These are phyloP conservation scores for Epicoccum sorghinum DNA, from an alignment of 2,329 filamentous ascomycete species.

Conservation along the genomic window DNA sequence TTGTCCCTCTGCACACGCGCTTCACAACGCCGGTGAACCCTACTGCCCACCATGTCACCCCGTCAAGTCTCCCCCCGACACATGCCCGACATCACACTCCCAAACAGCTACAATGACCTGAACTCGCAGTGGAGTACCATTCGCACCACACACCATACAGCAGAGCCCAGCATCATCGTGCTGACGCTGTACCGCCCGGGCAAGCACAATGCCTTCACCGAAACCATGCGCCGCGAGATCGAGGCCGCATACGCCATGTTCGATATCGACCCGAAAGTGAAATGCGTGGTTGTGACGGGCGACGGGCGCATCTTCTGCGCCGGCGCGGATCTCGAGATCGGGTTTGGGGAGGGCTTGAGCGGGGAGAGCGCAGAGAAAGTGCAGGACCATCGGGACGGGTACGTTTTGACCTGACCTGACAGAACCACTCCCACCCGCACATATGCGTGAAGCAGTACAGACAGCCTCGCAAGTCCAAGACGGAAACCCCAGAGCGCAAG, in stretches of 20 bases:
- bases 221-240: constrained; percentile 67
- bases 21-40: background rate
- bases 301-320: constrained; percentile 61
- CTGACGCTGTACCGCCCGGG: constrained; percentile 68
- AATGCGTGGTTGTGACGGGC: constrained; percentile 61
- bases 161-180: constrained; percentile 62
- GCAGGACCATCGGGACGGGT: constrained; percentile 62
- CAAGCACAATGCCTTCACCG: constrained; percentile 73
- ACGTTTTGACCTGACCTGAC: constrained; percentile 16
- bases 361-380: constrained; percentile 48
- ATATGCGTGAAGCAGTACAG: too few relatives aligned
- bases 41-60: constrained; percentile 13
- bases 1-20: background rate
- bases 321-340: constrained; percentile 62
- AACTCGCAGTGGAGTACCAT: constrained; percentile 44
- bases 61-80: constrained; percentile 22
- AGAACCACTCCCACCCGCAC: background rate
- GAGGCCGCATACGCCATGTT: constrained; percentile 59
- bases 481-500: too few relatives aligned
- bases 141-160: constrained; percentile 49
- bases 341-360: constrained; percentile 53
- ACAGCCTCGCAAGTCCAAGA: too few relatives aligned
- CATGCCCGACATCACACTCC: constrained; percentile 37
- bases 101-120: constrained; percentile 49
- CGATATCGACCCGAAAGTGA: constrained; percentile 61